Evolutionary conservation across 2,329 filamentous ascomycete genomes (phyloP), one percentile per base, ranked within the genome.

Genomic region (Hypoxylon sp.): DNA sequence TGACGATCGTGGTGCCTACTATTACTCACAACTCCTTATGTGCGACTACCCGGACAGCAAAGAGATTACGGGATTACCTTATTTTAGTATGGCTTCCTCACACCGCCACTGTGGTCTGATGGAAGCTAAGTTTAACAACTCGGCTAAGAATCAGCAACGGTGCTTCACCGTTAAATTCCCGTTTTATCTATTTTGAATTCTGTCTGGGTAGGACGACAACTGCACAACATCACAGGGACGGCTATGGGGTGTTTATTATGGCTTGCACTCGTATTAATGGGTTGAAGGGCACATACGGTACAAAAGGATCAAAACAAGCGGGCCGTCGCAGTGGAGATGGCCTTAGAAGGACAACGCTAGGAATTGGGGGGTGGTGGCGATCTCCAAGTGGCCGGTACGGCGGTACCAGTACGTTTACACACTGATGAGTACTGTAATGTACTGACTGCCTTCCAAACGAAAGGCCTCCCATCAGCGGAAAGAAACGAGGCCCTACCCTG

Each of bases 101-200:
- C 69, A 71, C 69, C 69, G 69, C 69, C 65, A 70, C 60, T 71
- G 46, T 71, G 67, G 68, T 69, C 63, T 71, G 60, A 70, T 67
- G 69, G 47, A 51, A 70, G 62, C 60, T 71, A 64, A 67, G 66
- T 64, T 70, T 57, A 66, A 68, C 65, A 68, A 65, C 46, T 56
- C 55, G 58, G 56, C 68, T 70, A 65, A 65, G 55, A 65, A 66
- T 62, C 65, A 70, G 51, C 62, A 59, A 61, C 54, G 65, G 65
- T 55, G 47, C 51, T 47, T 57, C 26, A 57, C 58, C 58, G 61
- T 66, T 60, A 57, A 61, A 65, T 56, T 52, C 54, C 63, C 39
- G 50, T 61, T 58, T 64, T 51, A 47, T 37, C 57, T 63, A 24
- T 33, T 63, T 57, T 48, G 51, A 42, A 50, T 46, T 63, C 54